Evolutionary conservation across 345 rosid species (phyloP).

Genomic region (Durio zibethinus): DNA sequence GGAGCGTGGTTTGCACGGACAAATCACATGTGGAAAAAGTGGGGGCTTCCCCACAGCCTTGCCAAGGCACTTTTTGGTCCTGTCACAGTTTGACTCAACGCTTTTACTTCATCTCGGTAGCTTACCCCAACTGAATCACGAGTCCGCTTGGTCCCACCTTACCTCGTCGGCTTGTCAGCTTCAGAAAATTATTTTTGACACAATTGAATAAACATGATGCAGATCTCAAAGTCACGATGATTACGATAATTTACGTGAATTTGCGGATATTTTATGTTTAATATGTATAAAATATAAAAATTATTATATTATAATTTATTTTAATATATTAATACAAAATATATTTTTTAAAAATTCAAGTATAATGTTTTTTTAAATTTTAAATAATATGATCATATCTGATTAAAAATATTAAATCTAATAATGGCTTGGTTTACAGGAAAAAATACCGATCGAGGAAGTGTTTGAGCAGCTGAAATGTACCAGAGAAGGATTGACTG

Average conservation of each 20-base stretch:
- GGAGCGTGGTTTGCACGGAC: slow-evolving; percentile 4
- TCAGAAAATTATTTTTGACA: background rate
- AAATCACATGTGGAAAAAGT: slow-evolving; percentile 8
- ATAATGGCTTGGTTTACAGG: slow-evolving; percentile 52
- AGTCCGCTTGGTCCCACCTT: slow-evolving; percentile 4
- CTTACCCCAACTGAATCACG: background rate
- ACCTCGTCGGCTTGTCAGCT: background rate
- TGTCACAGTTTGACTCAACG: slow-evolving; percentile 21
- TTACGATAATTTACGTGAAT: no score
- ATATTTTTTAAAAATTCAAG: no score
- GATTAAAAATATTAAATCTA: no score
- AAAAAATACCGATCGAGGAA: slow-evolving; percentile 75
- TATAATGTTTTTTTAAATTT: no score
- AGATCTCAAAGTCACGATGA: background rate
- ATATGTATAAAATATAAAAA: no score
- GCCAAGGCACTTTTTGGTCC: background rate
- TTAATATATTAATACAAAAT: no score
- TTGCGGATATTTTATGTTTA: no score
- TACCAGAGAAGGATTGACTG: slow-evolving; percentile 53
- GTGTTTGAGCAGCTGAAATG: slow-evolving; percentile 90
- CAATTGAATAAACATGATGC: no score
- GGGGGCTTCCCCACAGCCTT: background rate
- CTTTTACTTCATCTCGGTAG: background rate
- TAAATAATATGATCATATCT: no score
- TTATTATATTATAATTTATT: no score